Conservation (phyloP, 805 yeast species). For the Jamesozyma lodderae region DNA sequence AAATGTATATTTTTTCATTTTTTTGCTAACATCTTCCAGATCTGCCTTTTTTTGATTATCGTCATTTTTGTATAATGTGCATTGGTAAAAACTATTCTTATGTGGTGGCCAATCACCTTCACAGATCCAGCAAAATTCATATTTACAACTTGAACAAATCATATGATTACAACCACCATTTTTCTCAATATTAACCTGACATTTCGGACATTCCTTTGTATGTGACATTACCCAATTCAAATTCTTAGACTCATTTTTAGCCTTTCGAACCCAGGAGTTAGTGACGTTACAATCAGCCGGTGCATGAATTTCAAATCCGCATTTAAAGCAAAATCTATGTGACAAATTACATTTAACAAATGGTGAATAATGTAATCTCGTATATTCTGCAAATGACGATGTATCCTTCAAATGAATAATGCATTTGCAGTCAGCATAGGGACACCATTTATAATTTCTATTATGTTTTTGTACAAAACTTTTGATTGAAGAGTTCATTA, state of each 20-base stretch:
- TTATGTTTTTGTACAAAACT: constrained; percentile 44
- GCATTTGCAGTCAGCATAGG: constrained; percentile 67
- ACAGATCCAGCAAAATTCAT: constrained; percentile 94
- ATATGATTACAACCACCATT: constrained; percentile 97
- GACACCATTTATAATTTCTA: constrained; percentile 62
- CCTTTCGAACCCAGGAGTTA: constrained; percentile 63
- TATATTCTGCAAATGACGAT: constrained; percentile 20
- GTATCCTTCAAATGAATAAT: constrained; percentile 40
- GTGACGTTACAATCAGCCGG: constrained; percentile 77
- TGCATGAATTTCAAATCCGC: constrained; percentile 66
- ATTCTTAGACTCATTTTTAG: constrained; percentile 82
- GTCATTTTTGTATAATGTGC: constrained; percentile 48
- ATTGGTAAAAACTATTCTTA: constrained; percentile 53
- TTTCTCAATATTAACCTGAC: constrained; percentile 73
- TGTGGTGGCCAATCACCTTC: constrained; percentile 66
- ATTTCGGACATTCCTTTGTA: constrained; percentile 81
- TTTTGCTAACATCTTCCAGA: constrained; percentile 31
- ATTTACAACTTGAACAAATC: constrained; percentile 69
- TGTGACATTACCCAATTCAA: constrained; percentile 77
- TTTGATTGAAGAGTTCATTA: constrained; percentile 34
- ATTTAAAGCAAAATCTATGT: constrained; percentile 71
- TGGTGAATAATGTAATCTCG: constrained; percentile 38
- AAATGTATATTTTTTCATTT: constrained; percentile 55
- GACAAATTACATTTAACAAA: constrained; percentile 57
- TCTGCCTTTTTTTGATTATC: constrained; percentile 21